Evolutionary conservation across 805 yeast species (phyloP).

Genomic region (Clavispora santaluciae): DNA sequence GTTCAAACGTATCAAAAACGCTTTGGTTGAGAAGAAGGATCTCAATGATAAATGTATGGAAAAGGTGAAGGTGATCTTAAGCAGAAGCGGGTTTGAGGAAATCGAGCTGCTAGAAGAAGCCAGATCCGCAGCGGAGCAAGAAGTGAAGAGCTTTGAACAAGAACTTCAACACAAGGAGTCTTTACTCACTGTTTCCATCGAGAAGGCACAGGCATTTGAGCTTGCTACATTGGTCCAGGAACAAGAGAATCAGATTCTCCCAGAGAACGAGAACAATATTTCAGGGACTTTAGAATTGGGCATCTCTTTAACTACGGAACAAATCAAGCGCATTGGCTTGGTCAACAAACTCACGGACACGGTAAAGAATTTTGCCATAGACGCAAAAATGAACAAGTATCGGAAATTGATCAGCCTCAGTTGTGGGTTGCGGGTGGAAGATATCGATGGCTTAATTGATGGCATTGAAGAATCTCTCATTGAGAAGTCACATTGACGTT

Average conservation of each 20-base stretch:
- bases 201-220: slow-evolving; percentile 35
- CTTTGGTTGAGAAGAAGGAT: slow-evolving; percentile 49
- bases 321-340: slow-evolving; percentile 42
- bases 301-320: slow-evolving; percentile 44
- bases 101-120: slow-evolving; percentile 26
- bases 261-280: background rate
- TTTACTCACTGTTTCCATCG: slow-evolving; percentile 9
- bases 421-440: slow-evolving; percentile 75
- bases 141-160: slow-evolving; percentile 8
- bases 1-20: slow-evolving; percentile 22
- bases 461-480: slow-evolving; percentile 46
- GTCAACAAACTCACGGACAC: slow-evolving; percentile 46
- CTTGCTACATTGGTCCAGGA: slow-evolving; percentile 40
- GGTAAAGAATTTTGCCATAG: slow-evolving; percentile 40
- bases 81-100: slow-evolving; percentile 26
- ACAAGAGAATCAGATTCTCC: slow-evolving; percentile 18
- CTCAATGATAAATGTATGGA: slow-evolving; percentile 29
- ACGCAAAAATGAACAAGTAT: slow-evolving; percentile 64
- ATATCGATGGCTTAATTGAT: slow-evolving; percentile 73
- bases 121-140: slow-evolving; percentile 15
- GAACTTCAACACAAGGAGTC: slow-evolving; percentile 9
- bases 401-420: slow-evolving; percentile 70
- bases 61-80: slow-evolving; percentile 23
- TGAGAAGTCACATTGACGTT: slow-evolving; percentile 7
- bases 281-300: slow-evolving; percentile 7